These are phyloP conservation scores for Auriscalpium vulgare DNA, from an alignment of 768 basidiomycete species.

Conservation along the genomic window DNA sequence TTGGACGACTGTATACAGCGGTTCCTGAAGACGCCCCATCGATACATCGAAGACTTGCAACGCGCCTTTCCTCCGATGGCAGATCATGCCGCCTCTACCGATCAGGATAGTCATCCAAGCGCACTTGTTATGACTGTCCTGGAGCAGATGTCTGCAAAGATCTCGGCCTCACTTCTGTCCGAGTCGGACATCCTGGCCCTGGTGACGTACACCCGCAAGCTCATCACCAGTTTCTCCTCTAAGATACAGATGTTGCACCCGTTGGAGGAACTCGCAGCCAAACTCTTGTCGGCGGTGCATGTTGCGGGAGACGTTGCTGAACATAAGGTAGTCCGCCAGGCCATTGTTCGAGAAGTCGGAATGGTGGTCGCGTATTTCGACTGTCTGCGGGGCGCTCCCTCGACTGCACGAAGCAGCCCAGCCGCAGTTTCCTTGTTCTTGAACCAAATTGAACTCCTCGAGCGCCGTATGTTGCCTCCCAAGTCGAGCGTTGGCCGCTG, in stretches of 20 bases:
- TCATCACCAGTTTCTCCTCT: conserved; percentile 48
- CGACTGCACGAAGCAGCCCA: conserved; percentile 5
- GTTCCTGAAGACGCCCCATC: conserved; percentile 75
- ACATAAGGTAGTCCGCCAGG: conserved; percentile 18
- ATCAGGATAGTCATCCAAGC: conserved; percentile 42
- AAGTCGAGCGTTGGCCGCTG: not conserved
- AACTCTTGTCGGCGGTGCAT: conserved; percentile 29
- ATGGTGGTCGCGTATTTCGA: conserved; percentile 32
- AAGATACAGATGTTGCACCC: conserved; percentile 42
- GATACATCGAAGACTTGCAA: conserved; percentile 71
- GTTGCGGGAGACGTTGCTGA: conserved; percentile 25
- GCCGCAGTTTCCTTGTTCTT: conserved; percentile 37
- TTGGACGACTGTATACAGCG: conserved; percentile 83
- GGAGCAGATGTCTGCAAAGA: conserved; percentile 69
- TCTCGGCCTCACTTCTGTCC: conserved; percentile 43
- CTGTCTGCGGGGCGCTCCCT: conserved; percentile 15
- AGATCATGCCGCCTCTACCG: conserved; percentile 5
- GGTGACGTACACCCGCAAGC: conserved; percentile 52
- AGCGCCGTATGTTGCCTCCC: conserved; percentile 35
- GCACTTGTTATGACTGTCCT: conserved; percentile 74
- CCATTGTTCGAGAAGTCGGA: conserved; percentile 37
- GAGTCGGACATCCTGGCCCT: conserved; percentile 60
- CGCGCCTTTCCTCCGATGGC: conserved; percentile 19
- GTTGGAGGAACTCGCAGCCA: conserved; percentile 25
- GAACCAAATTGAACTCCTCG: conserved; percentile 31